phyloP scores from a whole-genome alignment of 2,329 filamentous ascomycete species.

The Pleoardoris graminearum region DNA sequence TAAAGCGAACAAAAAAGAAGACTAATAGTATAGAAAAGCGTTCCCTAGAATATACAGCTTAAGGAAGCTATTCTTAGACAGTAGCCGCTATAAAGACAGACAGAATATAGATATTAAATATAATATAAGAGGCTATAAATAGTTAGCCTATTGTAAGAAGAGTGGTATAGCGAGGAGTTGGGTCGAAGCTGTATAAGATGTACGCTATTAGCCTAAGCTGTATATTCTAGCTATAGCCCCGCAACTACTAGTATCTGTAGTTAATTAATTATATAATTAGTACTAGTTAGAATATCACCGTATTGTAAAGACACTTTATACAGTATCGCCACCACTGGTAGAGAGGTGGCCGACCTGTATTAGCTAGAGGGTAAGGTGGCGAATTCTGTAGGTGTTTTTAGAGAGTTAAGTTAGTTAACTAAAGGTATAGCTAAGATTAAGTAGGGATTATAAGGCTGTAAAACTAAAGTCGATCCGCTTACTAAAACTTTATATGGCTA shows the following conservation, averaged over 20 bases:
- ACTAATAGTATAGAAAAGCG: conserved; percentile 1
- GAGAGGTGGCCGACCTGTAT: too few relatives aligned
- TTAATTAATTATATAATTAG: too few relatives aligned
- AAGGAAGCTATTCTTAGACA: neutral
- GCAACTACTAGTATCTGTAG: neutral
- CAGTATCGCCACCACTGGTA: too few relatives aligned
- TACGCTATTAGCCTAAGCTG: neutral
- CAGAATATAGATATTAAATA: neutral
- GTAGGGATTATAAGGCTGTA: too few relatives aligned
- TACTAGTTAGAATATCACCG: too few relatives aligned
- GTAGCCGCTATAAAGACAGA: neutral
- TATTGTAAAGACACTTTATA: too few relatives aligned
- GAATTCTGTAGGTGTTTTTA: too few relatives aligned
- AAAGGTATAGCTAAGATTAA: too few relatives aligned
- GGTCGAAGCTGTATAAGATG: neutral
- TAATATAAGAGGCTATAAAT: neutral
- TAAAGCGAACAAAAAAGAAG: conserved; percentile 3
- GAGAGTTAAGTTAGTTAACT: too few relatives aligned
- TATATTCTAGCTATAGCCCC: neutral
- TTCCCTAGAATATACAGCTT: neutral
- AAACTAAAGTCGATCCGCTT: too few relatives aligned
- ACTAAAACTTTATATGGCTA: too few relatives aligned
- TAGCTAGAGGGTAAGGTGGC: too few relatives aligned
- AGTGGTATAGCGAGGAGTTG: neutral
- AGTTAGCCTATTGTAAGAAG: neutral